Evolutionary conservation across 2,329 filamentous ascomycete species (phyloP).

Genomic region (Ceratocystis diversiconidia): DNA sequence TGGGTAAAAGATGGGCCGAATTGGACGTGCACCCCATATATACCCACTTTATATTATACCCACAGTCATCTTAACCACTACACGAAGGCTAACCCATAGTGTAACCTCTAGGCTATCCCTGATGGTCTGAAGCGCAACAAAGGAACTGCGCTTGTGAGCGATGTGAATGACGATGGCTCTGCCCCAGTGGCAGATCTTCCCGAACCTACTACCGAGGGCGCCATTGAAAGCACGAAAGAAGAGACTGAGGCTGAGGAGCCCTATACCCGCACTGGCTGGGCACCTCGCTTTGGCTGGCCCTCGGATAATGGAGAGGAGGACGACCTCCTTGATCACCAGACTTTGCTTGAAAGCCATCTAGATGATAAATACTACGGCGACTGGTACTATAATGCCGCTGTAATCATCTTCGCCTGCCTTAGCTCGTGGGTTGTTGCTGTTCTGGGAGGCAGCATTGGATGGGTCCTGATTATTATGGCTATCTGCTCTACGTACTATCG

Average conservation of each 20-base stretch:
- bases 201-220: slow-evolving; percentile 55
- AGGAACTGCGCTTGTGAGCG: slow-evolving; percentile 59
- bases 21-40: neutral
- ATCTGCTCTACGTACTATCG: slow-evolving; percentile 89
- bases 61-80: neutral
- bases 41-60: neutral
- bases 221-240: slow-evolving; percentile 40
- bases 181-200: slow-evolving; percentile 64
- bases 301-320: slow-evolving; percentile 44
- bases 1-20: neutral
- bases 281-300: slow-evolving; percentile 66
- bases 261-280: slow-evolving; percentile 59
- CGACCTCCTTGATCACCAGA: slow-evolving; percentile 73
- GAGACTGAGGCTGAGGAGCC: slow-evolving; percentile 38
- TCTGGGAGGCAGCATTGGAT: slow-evolving; percentile 79
- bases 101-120: slow-evolving; percentile 40
- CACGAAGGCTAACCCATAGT: neutral
- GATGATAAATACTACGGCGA: slow-evolving; percentile 89
- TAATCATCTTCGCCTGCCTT: slow-evolving; percentile 87
- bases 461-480: slow-evolving; percentile 89
- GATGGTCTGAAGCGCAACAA: slow-evolving; percentile 50
- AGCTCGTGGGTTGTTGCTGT: slow-evolving; percentile 80
- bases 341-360: slow-evolving; percentile 68
- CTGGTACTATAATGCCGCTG: slow-evolving; percentile 95
- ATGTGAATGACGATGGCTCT: slow-evolving; percentile 55